Evolutionary conservation across 2,329 filamentous ascomycete species (phyloP), one percentile per base, ranked within the genome.

Genomic region (Neonectria hederae): DNA sequence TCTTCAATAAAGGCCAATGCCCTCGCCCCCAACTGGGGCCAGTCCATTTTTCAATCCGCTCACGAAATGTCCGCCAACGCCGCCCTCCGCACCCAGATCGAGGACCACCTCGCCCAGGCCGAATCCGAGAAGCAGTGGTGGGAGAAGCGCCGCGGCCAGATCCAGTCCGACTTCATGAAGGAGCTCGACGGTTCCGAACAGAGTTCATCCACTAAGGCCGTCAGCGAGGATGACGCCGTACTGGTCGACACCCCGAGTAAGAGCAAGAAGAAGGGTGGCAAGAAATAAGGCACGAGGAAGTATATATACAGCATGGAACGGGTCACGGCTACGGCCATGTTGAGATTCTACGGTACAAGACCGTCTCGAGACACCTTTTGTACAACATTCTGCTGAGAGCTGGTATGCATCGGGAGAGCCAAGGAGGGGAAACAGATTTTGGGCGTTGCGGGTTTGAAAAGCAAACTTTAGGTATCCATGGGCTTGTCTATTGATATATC

Each of bases 11-110:
- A 97, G 93, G 96, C 97, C 74, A 98, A 98, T 77, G 94, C 92
- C 21, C 91, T 97, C 68, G 86, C 89, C 1, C 90, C 92, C 53
- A 90, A 91, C 78, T 99, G 96, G 96, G 96, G 96, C 66, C 90
- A 96, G 76, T 89, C 88, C 61, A 98, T 99, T 78, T 99, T 99
- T 87, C 96, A 99, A 80, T 94, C 92, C 49, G 96, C 96, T 59
- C 97, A 97, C 80, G 96, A 99, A 80, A 97, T 99, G 80, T 89
- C 92, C 63, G 91, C 93, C 76, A 97, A 97, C 81, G 87, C 88
- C 45, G 82, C 89, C 51, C 86, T 97, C 75, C 92, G 93, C 70
- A 85, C 90, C 69, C 87, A 90, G 54, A 85, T 97, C 21, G 87
- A 90, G 51, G 91, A 94, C 67, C 89, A 97, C 63, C 89, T 94